A percentile compares a stretch with the other conserved stretches of the same genome.
phyloP scores from a whole-genome alignment of 768 basidiomycete species.

The Serendipita vermifera region DNA sequence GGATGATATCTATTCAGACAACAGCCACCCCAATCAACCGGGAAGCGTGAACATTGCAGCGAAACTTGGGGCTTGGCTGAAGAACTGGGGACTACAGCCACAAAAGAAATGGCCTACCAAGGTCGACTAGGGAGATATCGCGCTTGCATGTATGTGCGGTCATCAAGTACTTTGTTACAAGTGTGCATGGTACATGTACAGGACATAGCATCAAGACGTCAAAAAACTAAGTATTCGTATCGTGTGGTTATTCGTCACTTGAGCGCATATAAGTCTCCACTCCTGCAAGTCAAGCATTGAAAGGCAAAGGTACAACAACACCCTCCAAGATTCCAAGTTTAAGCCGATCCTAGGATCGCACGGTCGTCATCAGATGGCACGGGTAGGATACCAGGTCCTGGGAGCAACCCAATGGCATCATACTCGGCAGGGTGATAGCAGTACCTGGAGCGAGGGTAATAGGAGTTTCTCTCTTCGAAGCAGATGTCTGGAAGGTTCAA shows the following conservation, averaged over 20 bases:
- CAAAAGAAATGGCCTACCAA: constrained; percentile 17
- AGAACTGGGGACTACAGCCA: constrained; percentile 34
- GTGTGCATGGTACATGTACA: no score
- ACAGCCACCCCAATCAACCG: constrained; percentile 35
- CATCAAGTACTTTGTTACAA: no score
- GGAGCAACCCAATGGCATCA: not conserved
- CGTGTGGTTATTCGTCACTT: no score
- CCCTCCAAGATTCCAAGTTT: no score
- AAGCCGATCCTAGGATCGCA: no score
- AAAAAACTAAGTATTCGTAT: no score
- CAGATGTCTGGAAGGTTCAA: not conserved
- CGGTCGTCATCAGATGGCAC: not conserved
- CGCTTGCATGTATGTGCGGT: no score
- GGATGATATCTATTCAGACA: constrained; percentile 34
- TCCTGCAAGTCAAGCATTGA: no score
- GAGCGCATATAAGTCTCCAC: no score
- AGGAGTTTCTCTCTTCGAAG: not conserved
- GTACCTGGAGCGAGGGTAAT: not conserved
- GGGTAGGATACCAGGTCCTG: not conserved
- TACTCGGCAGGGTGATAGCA: constrained; percentile 6
- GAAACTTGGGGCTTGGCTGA: constrained; percentile 34
- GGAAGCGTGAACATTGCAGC: constrained; percentile 38
- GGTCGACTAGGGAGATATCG: not conserved
- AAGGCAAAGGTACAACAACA: no score
- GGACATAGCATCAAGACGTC: no score